Base-by-base conservation (phyloP, 345 rosid species). In the Camelina hispida region DNA sequence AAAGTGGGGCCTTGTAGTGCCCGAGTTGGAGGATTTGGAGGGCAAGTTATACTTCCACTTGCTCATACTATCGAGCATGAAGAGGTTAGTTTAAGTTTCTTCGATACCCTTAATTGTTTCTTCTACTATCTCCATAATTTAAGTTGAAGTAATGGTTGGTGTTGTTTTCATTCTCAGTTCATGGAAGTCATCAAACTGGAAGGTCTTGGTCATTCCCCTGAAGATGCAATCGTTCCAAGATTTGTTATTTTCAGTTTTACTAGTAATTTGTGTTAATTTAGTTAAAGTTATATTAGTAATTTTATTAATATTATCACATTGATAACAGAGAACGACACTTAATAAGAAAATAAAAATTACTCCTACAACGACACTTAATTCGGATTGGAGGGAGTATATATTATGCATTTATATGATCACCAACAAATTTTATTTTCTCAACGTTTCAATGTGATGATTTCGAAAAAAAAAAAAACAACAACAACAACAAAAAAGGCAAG, bases 61-160 rank as follows among this genome's bases (percentile, higher is more conserved):
- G 96, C 99, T 76, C 98, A 96, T 71, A 93, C 96, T 53, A 79
- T 89, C 37, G 98, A 96, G 79, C 93, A 96, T 70, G 99, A 96
- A 81, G 99, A 96, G 93, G 99, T 96, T 53, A 76, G 80, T 51
- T 23, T 58, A 68, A 42, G 59, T 54, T 54, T 48, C 56, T 71
- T 71, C 4, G 23, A 8, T 50, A 16, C 50, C 5, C 2, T 47
- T 63, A 7, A 7, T 22, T 28, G 4, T 40, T 34, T 20, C 22
- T n/a, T 43, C 12, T 11, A 57, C 8, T n/a, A 8, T 50, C 17
- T 51, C 16, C 22, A 2, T 25, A 18, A 8, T 37, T 4, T 23
- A 22, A 3, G 18, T 65, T 28, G 17, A 38, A 69, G 37, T 71
- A 71, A 72, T 46, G n/a, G 16, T 23, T 67, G 52, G 1, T 37